Percentiles rank a stretch among this genome's conserved stretches.
Conservation (phyloP, 2,329 filamentous ascomycete genomes). For the Pseudogymnoascus sp. region DNA sequence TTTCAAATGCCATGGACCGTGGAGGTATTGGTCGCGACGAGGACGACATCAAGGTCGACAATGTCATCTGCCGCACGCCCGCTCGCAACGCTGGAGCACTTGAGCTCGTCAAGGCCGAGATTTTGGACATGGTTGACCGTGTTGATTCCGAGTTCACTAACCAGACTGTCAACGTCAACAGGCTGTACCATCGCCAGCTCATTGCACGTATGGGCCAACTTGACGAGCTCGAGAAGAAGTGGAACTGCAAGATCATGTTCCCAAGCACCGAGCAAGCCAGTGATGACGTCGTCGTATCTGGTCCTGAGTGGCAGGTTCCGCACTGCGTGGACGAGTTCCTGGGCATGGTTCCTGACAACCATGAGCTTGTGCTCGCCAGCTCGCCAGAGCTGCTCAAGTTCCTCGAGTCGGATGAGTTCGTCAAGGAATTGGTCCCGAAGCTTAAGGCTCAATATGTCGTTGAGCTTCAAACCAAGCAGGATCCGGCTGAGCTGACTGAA, state of each 20-base stretch:
- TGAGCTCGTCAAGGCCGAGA: constrained; percentile 96
- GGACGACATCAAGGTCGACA: constrained; percentile 97
- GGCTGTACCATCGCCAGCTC: constrained; percentile 89
- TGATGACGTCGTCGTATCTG: constrained; percentile 90
- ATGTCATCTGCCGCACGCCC: constrained; percentile 95
- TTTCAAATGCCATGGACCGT: constrained; percentile 97
- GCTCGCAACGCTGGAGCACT: constrained; percentile 95
- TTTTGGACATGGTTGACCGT: constrained; percentile 94
- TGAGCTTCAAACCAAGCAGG: constrained; percentile 67
- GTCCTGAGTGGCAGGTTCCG: constrained; percentile 96
- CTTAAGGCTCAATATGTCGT: constrained; percentile 90
- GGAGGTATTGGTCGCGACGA: constrained; percentile 88
- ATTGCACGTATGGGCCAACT: constrained; percentile 82
- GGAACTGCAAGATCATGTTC: constrained; percentile 99
- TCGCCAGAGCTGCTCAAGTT: constrained; percentile 71
- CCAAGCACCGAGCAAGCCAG: constrained; percentile 96
- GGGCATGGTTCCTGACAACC: constrained; percentile 95
- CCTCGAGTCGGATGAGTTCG: constrained; percentile 74
- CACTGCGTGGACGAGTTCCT: constrained; percentile 94
- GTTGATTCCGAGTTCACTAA: constrained; percentile 89
- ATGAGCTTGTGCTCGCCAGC: constrained; percentile 79
- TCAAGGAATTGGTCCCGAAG: constrained; percentile 71
- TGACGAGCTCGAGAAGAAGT: constrained; percentile 94
- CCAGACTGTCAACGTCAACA: constrained; percentile 87
- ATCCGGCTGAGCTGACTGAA: constrained; percentile 50